These are phyloP conservation scores for Rhizophagus clarus DNA, from an alignment of 192 early-diverging fungal genomes.

Conservation along the genomic window DNA sequence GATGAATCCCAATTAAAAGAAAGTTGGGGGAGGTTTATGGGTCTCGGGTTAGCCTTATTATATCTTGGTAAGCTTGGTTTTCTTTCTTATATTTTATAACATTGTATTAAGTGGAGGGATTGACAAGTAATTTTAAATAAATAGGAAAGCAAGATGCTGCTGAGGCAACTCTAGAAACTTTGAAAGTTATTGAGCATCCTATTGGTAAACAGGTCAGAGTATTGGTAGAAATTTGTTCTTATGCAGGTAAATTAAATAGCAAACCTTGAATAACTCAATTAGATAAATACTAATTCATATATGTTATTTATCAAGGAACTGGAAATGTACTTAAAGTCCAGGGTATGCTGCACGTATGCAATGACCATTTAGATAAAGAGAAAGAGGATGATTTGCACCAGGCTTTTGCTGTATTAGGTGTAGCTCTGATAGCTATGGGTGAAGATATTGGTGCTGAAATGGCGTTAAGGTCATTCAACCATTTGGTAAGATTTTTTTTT, in stretches of 20 bases:
- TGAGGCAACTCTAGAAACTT: constrained; percentile 90
- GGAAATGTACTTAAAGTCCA: constrained; percentile 98
- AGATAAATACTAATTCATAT: neutral
- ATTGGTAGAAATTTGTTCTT: constrained; percentile 87
- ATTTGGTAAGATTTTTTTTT: constrained; percentile 61
- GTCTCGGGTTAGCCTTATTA: constrained; percentile 87
- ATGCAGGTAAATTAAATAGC: constrained; percentile 61
- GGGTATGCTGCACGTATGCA: constrained; percentile 93
- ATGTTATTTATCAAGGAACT: constrained; percentile 52
- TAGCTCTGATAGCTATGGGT: constrained; percentile 95
- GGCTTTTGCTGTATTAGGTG: constrained; percentile 93
- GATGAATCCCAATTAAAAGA: constrained; percentile 85
- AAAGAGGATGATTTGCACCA: constrained; percentile 80
- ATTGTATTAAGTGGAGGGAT: neutral
- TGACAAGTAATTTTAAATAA: neutral
- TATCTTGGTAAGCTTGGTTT: constrained; percentile 68
- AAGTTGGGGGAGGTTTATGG: constrained; percentile 89
- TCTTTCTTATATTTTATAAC: neutral
- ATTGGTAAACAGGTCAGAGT: constrained; percentile 87
- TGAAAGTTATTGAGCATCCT: constrained; percentile 94
- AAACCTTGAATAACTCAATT: neutral
- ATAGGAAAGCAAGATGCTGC: constrained; percentile 82
- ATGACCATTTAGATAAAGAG: constrained; percentile 95
- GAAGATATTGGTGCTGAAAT: constrained; percentile 97
- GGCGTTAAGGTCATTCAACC: constrained; percentile 93